Conservation (phyloP, 164 flowering plant genomes). For the Aristolochia fimbriata region DNA sequence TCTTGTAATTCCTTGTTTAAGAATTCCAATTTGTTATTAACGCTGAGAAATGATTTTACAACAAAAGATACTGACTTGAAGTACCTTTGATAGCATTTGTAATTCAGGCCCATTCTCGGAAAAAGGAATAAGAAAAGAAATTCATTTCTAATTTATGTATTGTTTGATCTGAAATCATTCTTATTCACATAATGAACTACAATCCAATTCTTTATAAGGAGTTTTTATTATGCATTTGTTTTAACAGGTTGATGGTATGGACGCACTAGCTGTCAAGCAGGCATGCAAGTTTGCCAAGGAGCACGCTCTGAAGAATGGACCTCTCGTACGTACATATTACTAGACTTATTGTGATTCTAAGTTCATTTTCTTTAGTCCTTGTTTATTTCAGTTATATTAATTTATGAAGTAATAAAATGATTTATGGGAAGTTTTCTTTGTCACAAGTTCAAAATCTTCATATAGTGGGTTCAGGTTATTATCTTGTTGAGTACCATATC, state of each 20-base stretch:
- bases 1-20: too few species aligned
- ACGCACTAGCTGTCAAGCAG: slow-evolving; percentile 93
- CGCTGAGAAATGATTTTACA: too few species aligned
- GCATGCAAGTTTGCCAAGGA: slow-evolving; percentile 96
- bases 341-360: neutral
- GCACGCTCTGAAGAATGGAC: slow-evolving; percentile 84
- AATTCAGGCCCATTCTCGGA: neutral
- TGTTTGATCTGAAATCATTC: too few species aligned
- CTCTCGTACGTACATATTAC: slow-evolving; percentile 55
- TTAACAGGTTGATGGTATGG: slow-evolving; percentile 97
- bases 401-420: neutral
- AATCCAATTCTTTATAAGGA: neutral
- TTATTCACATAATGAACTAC: too few species aligned
- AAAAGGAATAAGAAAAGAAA: too few species aligned
- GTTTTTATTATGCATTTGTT: neutral
- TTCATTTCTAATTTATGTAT: too few species aligned
- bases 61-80: too few species aligned
- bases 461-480: neutral
- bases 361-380: neutral
- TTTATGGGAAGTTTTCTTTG: neutral
- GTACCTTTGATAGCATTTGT: too few species aligned
- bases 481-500: neutral
- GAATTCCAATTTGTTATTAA: too few species aligned
- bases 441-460: too few species aligned
- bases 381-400: neutral